Evolutionary conservation across 2,329 filamentous ascomycete species (phyloP), one percentile per base, ranked within the genome.

Genomic region (Boeremia exigua): DNA sequence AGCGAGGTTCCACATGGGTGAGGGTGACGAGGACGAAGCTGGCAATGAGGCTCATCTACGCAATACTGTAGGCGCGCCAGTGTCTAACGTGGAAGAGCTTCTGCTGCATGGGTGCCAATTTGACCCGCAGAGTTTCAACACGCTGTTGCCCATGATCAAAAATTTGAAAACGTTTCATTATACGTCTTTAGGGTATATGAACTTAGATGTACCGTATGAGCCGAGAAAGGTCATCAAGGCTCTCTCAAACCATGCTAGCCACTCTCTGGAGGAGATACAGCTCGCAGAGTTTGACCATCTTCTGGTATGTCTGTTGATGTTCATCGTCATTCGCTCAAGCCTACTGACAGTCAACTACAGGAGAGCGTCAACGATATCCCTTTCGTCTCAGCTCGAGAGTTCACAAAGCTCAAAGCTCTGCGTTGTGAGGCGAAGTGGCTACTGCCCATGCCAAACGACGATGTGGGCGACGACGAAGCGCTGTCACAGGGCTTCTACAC

Each of bases 41-140:
- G 36, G 27, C 11, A 30, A 25, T 15, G 30, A 42, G 3, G 14
- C 17, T 5, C 10, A 37, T 38, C 27, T 56, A 14, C 48, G 36
- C 11, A 40, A 14, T 17, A 11, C 37, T 14, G 9, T 29, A 47
- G 14, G 25, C 8, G 25, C 2, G 9, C 50, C 50, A 2, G 47
- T 42, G 1, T 66, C 61, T 0, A 61, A 64, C 25, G 51, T 58
- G 2, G 56, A 40, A 23, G 58, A 66, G 23, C 33, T 66, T 2
- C 25, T 50, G 17, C 54, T 65, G 7, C 7, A 27, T 12, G 4
- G 19, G n/a, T 62, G 39, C 15, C 47, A 51, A 10, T 57, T 65
- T 14, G 34, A 53, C 6, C 37, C 54, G 14, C 15, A 38, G 2
- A 51, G 38, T 7, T 19, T 63, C 1, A 42, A 56, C 3, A 30